These are phyloP conservation scores for Saccharomyces paradoxus DNA, from an alignment of 805 yeast species.

Conservation along the genomic window DNA sequence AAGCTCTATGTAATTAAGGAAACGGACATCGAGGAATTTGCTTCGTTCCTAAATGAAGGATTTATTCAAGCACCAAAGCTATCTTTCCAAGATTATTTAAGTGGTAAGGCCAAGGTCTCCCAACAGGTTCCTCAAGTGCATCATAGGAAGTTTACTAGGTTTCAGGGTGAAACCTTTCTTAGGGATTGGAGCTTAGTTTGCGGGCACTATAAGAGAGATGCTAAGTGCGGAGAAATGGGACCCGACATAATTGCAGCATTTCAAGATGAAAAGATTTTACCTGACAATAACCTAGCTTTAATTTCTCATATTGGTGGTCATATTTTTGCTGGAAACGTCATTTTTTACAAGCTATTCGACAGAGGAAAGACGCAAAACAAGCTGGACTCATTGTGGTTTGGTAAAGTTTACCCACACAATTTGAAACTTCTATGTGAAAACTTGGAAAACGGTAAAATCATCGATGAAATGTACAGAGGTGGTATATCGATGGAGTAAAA, in stretches of 20 bases:
- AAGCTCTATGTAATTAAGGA: constrained; percentile 12
- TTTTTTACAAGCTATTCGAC: constrained; percentile 35
- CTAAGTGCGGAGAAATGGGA: constrained; percentile 21
- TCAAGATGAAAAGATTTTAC: neutral
- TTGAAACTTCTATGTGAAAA: constrained; percentile 65
- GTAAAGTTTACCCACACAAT: constrained; percentile 56
- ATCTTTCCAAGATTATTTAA: constrained; percentile 1
- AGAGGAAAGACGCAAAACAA: neutral
- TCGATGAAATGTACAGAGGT: constrained; percentile 53
- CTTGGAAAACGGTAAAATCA: constrained; percentile 39
- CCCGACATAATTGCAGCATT: constrained; percentile 13
- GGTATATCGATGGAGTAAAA: constrained; percentile 2
- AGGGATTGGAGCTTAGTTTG: constrained; percentile 19
- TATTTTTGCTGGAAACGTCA: constrained; percentile 73
- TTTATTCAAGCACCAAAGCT: neutral
- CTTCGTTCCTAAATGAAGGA: constrained; percentile 15
- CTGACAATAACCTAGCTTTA: constrained; percentile 40
- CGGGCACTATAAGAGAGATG: constrained; percentile 24
- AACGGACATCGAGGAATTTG: constrained; percentile 11
- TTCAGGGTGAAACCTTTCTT: constrained; percentile 4
- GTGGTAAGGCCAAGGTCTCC: neutral
- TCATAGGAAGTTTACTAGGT: neutral
- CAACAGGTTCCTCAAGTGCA: neutral
- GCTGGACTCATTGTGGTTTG: constrained; percentile 57
- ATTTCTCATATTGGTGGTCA: constrained; percentile 83